Evolutionary conservation across 768 basidiomycete species (phyloP).

Genomic region (Suillus occidentalis): DNA sequence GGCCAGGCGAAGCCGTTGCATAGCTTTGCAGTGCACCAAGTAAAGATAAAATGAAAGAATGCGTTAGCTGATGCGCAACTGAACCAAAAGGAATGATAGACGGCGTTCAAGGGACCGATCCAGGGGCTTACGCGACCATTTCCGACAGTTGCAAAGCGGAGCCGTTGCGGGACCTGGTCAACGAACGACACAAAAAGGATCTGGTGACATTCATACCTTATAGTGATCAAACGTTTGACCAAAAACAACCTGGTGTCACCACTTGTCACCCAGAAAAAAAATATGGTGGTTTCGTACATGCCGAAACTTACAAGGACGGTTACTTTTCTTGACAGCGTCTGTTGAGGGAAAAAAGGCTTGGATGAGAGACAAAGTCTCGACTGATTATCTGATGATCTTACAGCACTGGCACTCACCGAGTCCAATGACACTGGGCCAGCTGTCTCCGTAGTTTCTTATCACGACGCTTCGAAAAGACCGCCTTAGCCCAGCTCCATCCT

Average conservation of each 20-base stretch:
- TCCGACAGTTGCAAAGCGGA: not conserved
- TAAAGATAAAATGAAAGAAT: not conserved
- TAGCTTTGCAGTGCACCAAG: slow-evolving; percentile 1
- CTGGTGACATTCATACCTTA: not conserved
- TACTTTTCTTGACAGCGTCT: slow-evolving; percentile 6
- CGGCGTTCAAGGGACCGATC: slow-evolving; percentile 10
- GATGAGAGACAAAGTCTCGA: not conserved
- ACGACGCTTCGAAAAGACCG: slow-evolving; percentile 12
- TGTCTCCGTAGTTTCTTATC: slow-evolving; percentile 14
- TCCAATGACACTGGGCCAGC: not conserved
- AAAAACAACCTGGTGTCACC: slow-evolving; percentile 8
- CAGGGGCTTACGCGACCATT: slow-evolving; percentile 8
- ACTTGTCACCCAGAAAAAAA: slow-evolving; percentile 6
- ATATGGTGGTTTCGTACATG: slow-evolving; percentile 7
- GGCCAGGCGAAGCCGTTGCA: not conserved
- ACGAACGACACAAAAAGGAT: not conserved
- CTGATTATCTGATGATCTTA: not conserved
- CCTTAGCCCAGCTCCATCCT: slow-evolving; percentile 19
- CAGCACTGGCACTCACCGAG: not conserved
- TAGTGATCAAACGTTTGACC: slow-evolving; percentile 2
- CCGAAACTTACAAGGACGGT: not conserved
- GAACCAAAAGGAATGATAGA: not conserved
- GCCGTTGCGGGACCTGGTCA: slow-evolving; percentile 2
- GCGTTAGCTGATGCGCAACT: not conserved
- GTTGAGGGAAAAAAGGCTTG: not conserved